Conservation (phyloP, 352 stramenopile genomes). For the Aphanomyces invadans region DNA sequence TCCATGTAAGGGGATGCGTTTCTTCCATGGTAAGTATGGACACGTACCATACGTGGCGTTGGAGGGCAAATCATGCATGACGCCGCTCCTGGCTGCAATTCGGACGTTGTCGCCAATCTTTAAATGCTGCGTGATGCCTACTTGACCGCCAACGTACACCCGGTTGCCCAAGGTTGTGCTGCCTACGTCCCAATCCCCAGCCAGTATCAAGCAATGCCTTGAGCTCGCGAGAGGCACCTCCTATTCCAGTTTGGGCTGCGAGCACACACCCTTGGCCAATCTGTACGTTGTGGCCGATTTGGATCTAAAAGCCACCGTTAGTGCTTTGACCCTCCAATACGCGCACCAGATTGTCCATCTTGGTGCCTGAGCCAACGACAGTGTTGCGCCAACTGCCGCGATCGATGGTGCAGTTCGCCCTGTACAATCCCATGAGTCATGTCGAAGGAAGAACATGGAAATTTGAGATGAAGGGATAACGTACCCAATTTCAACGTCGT, state of each 20-base stretch:
- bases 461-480: no score
- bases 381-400: slow-evolving; percentile 82
- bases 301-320: slow-evolving; percentile 53
- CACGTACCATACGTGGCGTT: slow-evolving; percentile 48
- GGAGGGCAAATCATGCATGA: slow-evolving; percentile 61
- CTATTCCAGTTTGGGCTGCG: slow-evolving; percentile 73
- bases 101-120: slow-evolving; percentile 71
- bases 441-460: no score
- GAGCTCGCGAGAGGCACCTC: slow-evolving; percentile 16
- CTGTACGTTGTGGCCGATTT: slow-evolving; percentile 83
- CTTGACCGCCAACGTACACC: slow-evolving; percentile 73
- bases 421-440: no score
- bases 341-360: slow-evolving; percentile 74
- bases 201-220: not conserved
- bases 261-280: slow-evolving; percentile 64
- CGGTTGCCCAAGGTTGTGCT: slow-evolving; percentile 70
- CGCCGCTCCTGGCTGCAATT: slow-evolving; percentile 79
- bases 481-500: slow-evolving; percentile 79
- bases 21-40: not conserved
- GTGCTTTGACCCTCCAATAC: no score
- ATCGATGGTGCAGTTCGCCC: slow-evolving; percentile 72
- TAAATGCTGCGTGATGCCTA: slow-evolving; percentile 76
- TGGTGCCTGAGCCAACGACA: slow-evolving; percentile 55
- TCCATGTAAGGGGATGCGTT: not conserved
- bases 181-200: slow-evolving; percentile 31